Conservation (phyloP, 1,284 basidiomycete genomes). For the Apiotrichum domesticum region DNA sequence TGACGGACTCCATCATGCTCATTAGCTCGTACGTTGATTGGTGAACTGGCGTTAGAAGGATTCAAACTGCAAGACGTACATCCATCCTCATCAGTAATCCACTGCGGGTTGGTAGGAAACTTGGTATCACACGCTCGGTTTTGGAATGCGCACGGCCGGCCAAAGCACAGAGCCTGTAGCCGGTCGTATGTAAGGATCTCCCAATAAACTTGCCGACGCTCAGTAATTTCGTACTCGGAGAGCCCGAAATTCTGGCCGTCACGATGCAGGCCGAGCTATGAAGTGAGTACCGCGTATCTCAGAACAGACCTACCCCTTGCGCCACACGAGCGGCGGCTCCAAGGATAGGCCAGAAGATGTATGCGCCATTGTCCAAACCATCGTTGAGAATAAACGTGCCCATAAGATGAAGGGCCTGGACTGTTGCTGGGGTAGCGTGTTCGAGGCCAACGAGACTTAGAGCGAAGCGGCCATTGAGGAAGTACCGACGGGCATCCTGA, state of each 20-base stretch:
- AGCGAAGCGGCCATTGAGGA: conserved; percentile 38
- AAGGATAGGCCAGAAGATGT: conserved; percentile 46
- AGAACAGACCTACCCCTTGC: conserved; percentile 25
- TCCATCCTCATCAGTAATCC: conserved; percentile 30
- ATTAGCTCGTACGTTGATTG: conserved; percentile 38
- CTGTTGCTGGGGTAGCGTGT: conserved; percentile 38
- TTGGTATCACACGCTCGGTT: conserved; percentile 37
- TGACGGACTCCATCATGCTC: conserved; percentile 41
- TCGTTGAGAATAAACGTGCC: conserved; percentile 45
- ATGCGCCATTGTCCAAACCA: conserved; percentile 39
- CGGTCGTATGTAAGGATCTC: conserved; percentile 44
- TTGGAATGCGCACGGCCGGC: conserved; percentile 35
- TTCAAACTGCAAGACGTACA: conserved; percentile 20
- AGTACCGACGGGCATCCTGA: conserved; percentile 34
- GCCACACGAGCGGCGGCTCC: conserved; percentile 40
- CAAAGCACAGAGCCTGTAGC: conserved; percentile 44
- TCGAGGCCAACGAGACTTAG: conserved; percentile 36
- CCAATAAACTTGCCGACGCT: conserved; percentile 44
- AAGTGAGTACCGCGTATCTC: conserved; percentile 1
- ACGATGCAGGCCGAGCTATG: conserved; percentile 43
- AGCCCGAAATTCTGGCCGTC: conserved; percentile 41
- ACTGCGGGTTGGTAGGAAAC: conserved; percentile 25
- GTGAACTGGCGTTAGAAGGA: conserved; percentile 25
- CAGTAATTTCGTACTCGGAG: conserved; percentile 38
- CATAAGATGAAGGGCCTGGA: conserved; percentile 42